Evolutionary conservation across 495 filamentous ascomycete species (phyloP).

Genomic region (Penicillium pulvis): DNA sequence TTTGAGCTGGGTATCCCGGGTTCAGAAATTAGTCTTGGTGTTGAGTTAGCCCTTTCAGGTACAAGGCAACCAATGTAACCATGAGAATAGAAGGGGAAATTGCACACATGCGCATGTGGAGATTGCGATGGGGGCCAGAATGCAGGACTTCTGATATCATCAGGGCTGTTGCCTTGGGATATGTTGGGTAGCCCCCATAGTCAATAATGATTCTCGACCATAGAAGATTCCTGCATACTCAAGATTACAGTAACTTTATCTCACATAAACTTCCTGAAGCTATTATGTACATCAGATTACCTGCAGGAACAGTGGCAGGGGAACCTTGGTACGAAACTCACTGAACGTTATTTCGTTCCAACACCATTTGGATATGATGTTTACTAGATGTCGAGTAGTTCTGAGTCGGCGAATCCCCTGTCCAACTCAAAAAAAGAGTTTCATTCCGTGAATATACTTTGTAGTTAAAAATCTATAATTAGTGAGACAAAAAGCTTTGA

Average conservation of each 20-base stretch:
- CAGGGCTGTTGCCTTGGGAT: neutral
- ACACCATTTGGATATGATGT: too few relatives aligned
- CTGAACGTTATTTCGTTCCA: neutral
- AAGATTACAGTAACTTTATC: neutral
- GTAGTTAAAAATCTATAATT: neutral
- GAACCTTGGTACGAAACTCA: neutral
- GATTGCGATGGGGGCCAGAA: neutral
- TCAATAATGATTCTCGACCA: neutral
- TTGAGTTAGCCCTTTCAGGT: too few relatives aligned
- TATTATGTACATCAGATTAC: neutral
- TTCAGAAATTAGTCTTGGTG: too few relatives aligned
- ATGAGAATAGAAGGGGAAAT: neutral
- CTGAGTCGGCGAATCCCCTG: too few relatives aligned
- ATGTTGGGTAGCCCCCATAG: neutral
- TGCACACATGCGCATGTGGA: neutral
- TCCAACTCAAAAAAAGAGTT: neutral
- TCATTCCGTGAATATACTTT: neutral
- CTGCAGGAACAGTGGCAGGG: neutral
- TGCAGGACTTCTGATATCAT: neutral
- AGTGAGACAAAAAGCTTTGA: constrained; percentile 2
- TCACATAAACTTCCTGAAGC: neutral
- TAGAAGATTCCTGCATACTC: neutral
- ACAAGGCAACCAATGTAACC: too few relatives aligned
- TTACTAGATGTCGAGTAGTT: too few relatives aligned
- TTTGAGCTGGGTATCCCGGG: too few relatives aligned